A percentile compares a stretch with the other conserved stretches of the same genome.
Conservation (phyloP, 805 yeast genomes). For the Ogataea nitratoaversa region DNA sequence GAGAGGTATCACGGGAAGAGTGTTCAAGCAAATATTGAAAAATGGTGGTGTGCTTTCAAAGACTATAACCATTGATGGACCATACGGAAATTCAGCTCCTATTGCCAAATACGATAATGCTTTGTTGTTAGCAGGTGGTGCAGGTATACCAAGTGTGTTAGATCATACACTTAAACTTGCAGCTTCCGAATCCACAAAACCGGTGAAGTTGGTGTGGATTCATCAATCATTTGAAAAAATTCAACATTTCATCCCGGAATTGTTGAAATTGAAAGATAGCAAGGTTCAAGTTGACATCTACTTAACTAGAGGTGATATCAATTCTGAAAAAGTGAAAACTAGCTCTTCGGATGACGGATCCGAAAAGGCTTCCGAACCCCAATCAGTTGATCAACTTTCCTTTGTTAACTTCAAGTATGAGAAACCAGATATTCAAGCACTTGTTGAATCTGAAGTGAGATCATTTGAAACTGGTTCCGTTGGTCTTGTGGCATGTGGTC, state of each 20-base stretch:
- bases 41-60: conserved; percentile 29
- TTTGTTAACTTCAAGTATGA: conserved; percentile 36
- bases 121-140: conserved; percentile 64
- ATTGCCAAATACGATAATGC: conserved; percentile 45
- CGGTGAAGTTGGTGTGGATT: conserved; percentile 55
- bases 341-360: conserved; percentile 5
- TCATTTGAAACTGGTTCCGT: conserved; percentile 34
- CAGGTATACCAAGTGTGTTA: conserved; percentile 58
- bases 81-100: conserved; percentile 56
- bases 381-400: conserved; percentile 9
- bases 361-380: background rate
- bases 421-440: conserved; percentile 34
- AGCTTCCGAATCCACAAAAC: conserved; percentile 19
- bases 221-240: conserved; percentile 47
- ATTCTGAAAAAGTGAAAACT: conserved; percentile 6
- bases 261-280: conserved; percentile 25
- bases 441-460: conserved; percentile 32
- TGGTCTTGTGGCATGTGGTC: conserved; percentile 45
- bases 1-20: conserved; percentile 47
- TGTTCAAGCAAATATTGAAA: conserved; percentile 30
- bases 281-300: conserved; percentile 31
- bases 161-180: conserved; percentile 34
- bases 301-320: conserved; percentile 32
- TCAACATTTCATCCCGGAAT: conserved; percentile 40
- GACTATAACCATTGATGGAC: conserved; percentile 55